These are phyloP conservation scores for Pachysolen tannophilus DNA, from an alignment of 805 yeast genomes.

Conservation along the genomic window DNA sequence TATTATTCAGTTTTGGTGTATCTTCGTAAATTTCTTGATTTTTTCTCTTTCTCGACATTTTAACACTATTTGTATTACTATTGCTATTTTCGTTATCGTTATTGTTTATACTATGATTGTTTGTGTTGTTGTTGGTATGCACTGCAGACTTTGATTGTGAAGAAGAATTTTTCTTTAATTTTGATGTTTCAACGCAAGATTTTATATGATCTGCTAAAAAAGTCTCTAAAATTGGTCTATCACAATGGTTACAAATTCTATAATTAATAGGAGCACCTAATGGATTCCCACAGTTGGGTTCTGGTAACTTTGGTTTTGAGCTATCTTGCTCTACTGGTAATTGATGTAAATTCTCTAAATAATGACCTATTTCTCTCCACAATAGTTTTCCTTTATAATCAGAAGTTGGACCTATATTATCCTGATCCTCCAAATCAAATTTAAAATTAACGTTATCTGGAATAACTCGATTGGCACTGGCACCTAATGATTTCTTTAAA, in stretches of 20 bases:
- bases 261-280: constrained; percentile 31
- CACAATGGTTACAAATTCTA: constrained; percentile 39
- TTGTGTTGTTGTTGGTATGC: neutral
- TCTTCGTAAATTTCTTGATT: constrained; percentile 9
- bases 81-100: constrained; percentile 4
- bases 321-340: constrained; percentile 6
- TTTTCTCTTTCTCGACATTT: constrained; percentile 18
- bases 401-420: neutral
- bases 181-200: constrained; percentile 27
- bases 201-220: constrained; percentile 30
- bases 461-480: constrained; percentile 6
- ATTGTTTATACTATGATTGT: too few relatives aligned
- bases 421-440: neutral
- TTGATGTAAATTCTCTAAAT: constrained; percentile 21
- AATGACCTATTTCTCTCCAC: constrained; percentile 29
- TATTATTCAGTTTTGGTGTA: constrained; percentile 14
- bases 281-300: constrained; percentile 21
- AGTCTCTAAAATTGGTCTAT: constrained; percentile 32
- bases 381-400: constrained; percentile 5
- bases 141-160: neutral
- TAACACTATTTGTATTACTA: constrained; percentile 9
- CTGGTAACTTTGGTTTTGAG: constrained; percentile 3
- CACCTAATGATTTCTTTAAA: constrained; percentile 8
- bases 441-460: constrained; percentile 2
- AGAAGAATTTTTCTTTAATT: constrained; percentile 13